phyloP scores from a whole-genome alignment of 2,329 filamentous ascomycete genomes.

The Aspergillus sp. region DNA sequence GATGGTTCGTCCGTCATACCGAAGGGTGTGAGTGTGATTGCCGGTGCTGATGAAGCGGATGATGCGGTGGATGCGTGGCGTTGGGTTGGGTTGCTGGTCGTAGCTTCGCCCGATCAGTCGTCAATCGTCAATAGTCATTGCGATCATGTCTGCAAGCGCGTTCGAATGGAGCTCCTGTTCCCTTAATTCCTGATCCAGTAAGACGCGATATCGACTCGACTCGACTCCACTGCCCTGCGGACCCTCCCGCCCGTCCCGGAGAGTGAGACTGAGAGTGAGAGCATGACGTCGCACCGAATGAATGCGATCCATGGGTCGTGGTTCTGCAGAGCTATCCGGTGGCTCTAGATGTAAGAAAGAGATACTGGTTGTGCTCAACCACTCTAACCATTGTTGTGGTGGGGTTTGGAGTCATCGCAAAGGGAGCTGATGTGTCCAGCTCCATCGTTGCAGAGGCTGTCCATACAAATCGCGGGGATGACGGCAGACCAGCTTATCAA shows the following conservation, averaged over 20 bases:
- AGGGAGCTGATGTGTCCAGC: conserved; percentile 1
- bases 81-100: not conserved
- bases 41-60: conserved; percentile 6
- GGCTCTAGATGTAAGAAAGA: not conserved
- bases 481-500: conserved; percentile 2
- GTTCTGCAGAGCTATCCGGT: not conserved
- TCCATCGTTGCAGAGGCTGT: not conserved
- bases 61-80: conserved; percentile 10
- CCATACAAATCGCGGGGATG: not conserved
- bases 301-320: not conserved
- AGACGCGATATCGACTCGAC: not conserved
- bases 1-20: conserved; percentile 19
- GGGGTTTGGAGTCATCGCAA: not conserved
- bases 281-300: not conserved
- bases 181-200: not conserved
- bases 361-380: not conserved
- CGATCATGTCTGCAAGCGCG: not conserved
- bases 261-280: not conserved
- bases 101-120: not conserved
- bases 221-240: conserved; percentile 6
- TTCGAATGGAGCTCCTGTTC: not conserved
- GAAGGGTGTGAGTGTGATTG: conserved; percentile 2
- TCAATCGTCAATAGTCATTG: not conserved
- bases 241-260: conserved; percentile 8
- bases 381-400: not conserved